Conservation (phyloP, 768 basidiomycete genomes). For the Tulasnella sp. region DNA sequence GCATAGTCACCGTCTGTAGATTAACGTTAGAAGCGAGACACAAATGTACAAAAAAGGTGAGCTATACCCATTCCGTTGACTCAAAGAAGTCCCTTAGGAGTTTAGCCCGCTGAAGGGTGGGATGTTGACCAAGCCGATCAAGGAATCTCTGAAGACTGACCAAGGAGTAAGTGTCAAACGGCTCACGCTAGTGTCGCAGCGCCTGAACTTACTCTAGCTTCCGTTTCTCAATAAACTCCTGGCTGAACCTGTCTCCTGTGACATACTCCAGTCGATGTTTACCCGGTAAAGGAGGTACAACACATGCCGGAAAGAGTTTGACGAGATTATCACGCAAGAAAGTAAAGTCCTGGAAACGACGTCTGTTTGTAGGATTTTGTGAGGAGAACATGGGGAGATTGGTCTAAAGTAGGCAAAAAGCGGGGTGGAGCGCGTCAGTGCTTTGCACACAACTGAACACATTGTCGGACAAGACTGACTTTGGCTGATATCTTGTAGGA, state of each 20-base stretch:
- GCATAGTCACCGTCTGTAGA: conserved; percentile 84
- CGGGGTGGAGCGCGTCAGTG: not conserved
- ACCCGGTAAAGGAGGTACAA: conserved; percentile 93
- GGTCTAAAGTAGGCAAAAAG: conserved; percentile 41
- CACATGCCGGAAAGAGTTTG: conserved; percentile 90
- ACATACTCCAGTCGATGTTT: conserved; percentile 98
- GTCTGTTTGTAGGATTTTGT: conserved; percentile 56
- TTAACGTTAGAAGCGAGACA: not conserved
- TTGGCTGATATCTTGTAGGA: conserved; percentile 84
- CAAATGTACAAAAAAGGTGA: not conserved
- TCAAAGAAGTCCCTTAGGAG: conserved; percentile 91
- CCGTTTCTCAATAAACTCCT: conserved; percentile 92
- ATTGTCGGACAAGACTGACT: conserved; percentile 34
- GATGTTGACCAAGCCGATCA: conserved; percentile 81
- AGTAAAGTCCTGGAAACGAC: conserved; percentile 94
- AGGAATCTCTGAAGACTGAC: conserved; percentile 82
- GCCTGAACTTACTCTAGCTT: conserved; percentile 56
- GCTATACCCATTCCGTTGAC: conserved; percentile 92
- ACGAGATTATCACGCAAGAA: conserved; percentile 81
- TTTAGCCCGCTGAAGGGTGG: conserved; percentile 81
- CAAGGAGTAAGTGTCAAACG: conserved; percentile 1
- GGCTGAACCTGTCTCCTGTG: conserved; percentile 93
- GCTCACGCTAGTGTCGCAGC: not conserved
- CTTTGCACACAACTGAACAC: conserved; percentile 16
- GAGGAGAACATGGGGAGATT: conserved; percentile 78